Percentiles rank a stretch among this genome's conserved stretches.
phyloP scores from a whole-genome alignment of 1,284 basidiomycete genomes.

The Flammula alnicola region DNA sequence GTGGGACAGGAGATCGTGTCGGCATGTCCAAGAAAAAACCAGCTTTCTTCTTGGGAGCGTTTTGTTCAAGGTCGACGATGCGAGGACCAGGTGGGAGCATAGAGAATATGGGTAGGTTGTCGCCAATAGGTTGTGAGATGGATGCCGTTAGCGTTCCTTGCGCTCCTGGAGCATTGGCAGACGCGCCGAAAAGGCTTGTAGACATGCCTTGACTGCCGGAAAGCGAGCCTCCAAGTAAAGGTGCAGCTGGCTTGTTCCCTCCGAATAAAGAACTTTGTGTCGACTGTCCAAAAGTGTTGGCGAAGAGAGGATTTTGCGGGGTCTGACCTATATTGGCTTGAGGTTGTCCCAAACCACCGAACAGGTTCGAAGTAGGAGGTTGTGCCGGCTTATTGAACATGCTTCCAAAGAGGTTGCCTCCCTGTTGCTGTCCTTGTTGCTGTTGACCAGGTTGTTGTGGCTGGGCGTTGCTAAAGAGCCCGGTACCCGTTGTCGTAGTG shows the following conservation, averaged over 20 bases:
- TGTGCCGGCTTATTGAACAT: slow-evolving; percentile 36
- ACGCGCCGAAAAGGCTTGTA: slow-evolving; percentile 54
- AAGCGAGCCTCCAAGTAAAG: slow-evolving; percentile 35
- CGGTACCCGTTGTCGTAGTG: slow-evolving; percentile 28
- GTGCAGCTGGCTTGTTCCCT: slow-evolving; percentile 42
- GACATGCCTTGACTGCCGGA: slow-evolving; percentile 43
- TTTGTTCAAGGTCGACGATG: slow-evolving; percentile 60
- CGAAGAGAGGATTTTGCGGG: slow-evolving; percentile 22
- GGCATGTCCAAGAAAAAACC: slow-evolving; percentile 74
- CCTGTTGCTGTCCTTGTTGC: slow-evolving; percentile 38
- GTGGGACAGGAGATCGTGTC: slow-evolving; percentile 65
- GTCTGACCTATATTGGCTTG: slow-evolving; percentile 15
- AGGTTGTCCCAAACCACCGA: slow-evolving; percentile 18
- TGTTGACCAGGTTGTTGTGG: slow-evolving; percentile 36
- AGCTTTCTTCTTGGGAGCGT: slow-evolving; percentile 71
- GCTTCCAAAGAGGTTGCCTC: slow-evolving; percentile 29
- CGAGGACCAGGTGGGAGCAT: slow-evolving; percentile 74
- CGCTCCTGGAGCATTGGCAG: slow-evolving; percentile 42
- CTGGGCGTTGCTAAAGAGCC: slow-evolving; percentile 54
- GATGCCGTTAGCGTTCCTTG: slow-evolving; percentile 78
- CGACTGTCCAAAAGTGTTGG: slow-evolving; percentile 33
- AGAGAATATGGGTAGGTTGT: slow-evolving; percentile 78
- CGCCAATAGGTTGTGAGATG: slow-evolving; percentile 89
- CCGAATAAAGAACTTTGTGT: slow-evolving; percentile 34
- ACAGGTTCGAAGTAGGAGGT: slow-evolving; percentile 21